Percentiles rank a stretch among this genome's conserved stretches.
phyloP scores from a whole-genome alignment of 768 basidiomycete genomes.

The Stropharia rugosoannulata region DNA sequence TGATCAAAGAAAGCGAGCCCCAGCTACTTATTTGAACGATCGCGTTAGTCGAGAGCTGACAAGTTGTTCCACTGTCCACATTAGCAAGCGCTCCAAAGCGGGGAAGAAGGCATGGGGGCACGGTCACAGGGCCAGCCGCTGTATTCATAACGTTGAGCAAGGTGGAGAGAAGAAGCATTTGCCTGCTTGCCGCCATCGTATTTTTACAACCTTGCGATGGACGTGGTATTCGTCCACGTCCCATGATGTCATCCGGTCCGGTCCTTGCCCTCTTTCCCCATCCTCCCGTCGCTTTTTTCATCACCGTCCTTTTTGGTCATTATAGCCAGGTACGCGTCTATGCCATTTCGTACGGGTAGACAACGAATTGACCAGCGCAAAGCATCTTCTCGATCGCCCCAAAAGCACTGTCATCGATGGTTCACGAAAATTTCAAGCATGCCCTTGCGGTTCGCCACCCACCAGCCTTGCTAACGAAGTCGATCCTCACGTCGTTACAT shows the following conservation, averaged over 20 bases:
- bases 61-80: not conserved
- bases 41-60: too few species aligned
- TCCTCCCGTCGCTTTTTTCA: too few species aligned
- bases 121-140: too few species aligned
- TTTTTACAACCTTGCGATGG: not conserved
- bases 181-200: not conserved
- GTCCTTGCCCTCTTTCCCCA: conserved; percentile 3
- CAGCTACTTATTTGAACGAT: conserved; percentile 2
- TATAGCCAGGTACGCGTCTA: too few species aligned
- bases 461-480: conserved; percentile 2
- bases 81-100: not conserved
- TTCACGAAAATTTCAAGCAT: conserved; percentile 17
- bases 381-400: not conserved
- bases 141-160: not conserved
- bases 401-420: conserved; percentile 5
- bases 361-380: not conserved
- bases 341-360: too few species aligned
- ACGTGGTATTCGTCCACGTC: not conserved
- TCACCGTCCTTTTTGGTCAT: too few species aligned
- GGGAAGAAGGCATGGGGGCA: not conserved
- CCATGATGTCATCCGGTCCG: conserved; percentile 1
- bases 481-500: conserved; percentile 9
- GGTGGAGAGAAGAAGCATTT: conserved; percentile 5
- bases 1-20: not conserved
- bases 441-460: conserved; percentile 18